phyloP scores from a whole-genome alignment of 2,329 filamentous ascomycete species.

The Monilinia aucupariae region DNA sequence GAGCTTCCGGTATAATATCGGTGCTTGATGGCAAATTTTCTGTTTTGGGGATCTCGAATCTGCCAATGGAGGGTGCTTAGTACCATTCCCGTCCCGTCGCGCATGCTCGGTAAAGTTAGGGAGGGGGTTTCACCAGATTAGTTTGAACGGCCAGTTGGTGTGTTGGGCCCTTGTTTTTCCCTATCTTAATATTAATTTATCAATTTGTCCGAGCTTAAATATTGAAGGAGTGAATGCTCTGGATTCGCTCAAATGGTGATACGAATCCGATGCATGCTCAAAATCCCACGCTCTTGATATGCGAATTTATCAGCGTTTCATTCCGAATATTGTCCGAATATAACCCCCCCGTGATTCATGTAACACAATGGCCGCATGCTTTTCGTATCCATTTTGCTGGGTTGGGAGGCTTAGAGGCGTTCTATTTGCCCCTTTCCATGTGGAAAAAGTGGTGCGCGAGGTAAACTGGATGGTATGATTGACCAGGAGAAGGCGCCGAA shows the following conservation, averaged over 20 bases:
- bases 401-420: neutral
- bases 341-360: neutral
- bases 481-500: neutral
- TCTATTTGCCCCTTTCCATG: neutral
- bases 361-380: neutral
- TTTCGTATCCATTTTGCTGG: slow-evolving; percentile 9
- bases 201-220: too few relatives aligned
- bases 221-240: neutral
- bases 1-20: neutral
- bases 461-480: neutral
- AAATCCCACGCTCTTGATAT: neutral
- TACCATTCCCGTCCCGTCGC: neutral
- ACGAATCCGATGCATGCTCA: neutral
- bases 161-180: neutral
- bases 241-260: neutral
- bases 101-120: slow-evolving; percentile 7
- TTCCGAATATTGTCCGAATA: neutral
- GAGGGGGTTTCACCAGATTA: neutral
- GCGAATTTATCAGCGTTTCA: neutral
- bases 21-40: neutral
- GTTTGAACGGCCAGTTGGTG: neutral
- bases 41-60: neutral
- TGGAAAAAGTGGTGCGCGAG: neutral
- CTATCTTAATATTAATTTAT: neutral
- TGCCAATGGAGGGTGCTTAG: neutral